Evolutionary conservation across 805 yeast species (phyloP), one percentile per base, ranked within the genome.

Genomic region (Candida pseudofarinosa): DNA sequence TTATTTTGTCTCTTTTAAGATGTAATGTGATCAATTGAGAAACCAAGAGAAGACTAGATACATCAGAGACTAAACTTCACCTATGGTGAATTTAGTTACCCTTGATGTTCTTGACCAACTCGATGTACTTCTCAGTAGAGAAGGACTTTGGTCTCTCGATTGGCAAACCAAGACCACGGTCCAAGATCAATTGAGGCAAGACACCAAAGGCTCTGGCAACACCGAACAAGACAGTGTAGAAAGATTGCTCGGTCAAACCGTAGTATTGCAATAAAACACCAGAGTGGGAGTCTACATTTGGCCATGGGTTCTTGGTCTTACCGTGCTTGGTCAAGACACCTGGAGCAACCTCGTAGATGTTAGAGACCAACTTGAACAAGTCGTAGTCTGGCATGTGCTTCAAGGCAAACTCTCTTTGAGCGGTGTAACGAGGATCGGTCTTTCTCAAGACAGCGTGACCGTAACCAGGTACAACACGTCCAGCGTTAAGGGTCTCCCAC

Each of bases 41-140:
- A 37, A 8, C 13, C 19, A 20, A 12, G 7, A 16, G 31, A 5
- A 19, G 23, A 37, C 28, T 10, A 20, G 14, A 35, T 33, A 18
- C 23, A 30, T 33, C 33, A 23, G 28, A 23, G 28, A 23, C 28
- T 23, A 23, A 23, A 23, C 28, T 23, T 23, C 10, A 23, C 28
- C 6, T 10, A 23, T 23, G n/a, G n/a, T n/a, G 28, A 7, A 23
- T 39, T 15, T 35, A 20, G 40, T 45, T 44, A 48, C 44, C 49
- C 42, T 54, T 54, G 49, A 66, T 63, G 60, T 55, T 63, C 55
- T 77, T 74, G 60, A 84, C 95, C 66, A 88, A 73, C 76, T 87
- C 88, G 63, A 80, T 82, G 77, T 85, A 87, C 74, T 88, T 88
- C 73, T 88, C 91, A 52, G 96, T 88, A 48, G 95, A 86, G 88